These are phyloP conservation scores for Annulohypoxylon bovei DNA, from an alignment of 495 filamentous ascomycete species.

Conservation along the genomic window DNA sequence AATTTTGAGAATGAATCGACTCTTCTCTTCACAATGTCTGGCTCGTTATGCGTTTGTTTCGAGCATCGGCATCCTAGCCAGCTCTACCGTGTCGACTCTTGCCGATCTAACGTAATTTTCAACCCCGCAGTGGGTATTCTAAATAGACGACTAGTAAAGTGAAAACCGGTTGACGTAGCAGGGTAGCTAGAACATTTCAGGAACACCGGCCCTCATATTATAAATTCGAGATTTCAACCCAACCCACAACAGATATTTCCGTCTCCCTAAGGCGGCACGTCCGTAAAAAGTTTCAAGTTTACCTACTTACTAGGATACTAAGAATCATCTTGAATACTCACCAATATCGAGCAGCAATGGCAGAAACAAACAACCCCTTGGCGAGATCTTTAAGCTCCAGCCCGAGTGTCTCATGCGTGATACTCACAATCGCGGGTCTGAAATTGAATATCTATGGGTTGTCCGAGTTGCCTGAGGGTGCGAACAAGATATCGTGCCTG, in stretches of 20 bases:
- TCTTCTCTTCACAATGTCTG: neutral
- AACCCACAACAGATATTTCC: neutral
- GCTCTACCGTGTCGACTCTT: neutral
- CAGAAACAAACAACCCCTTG: conserved; percentile 47
- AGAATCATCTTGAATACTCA: neutral
- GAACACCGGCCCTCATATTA: neutral
- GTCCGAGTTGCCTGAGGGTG: conserved; percentile 67
- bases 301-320: no score
- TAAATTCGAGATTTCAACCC: neutral
- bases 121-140: neutral
- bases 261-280: neutral
- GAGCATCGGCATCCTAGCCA: neutral
- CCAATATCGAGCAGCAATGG: conserved; percentile 19
- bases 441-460: conserved; percentile 82
- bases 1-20: neutral
- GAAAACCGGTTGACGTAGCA: neutral
- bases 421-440: conserved; percentile 78
- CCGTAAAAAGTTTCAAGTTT: no score
- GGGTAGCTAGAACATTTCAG: neutral
- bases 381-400: conserved; percentile 33
- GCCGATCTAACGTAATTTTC: neutral
- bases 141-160: neutral
- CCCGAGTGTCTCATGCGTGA: conserved; percentile 66
- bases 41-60: neutral
- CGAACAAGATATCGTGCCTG: conserved; percentile 70